A percentile compares a stretch with the other conserved stretches of the same genome.
Conservation (phyloP, 768 basidiomycete species). For the Xerocomus spinulosus region DNA sequence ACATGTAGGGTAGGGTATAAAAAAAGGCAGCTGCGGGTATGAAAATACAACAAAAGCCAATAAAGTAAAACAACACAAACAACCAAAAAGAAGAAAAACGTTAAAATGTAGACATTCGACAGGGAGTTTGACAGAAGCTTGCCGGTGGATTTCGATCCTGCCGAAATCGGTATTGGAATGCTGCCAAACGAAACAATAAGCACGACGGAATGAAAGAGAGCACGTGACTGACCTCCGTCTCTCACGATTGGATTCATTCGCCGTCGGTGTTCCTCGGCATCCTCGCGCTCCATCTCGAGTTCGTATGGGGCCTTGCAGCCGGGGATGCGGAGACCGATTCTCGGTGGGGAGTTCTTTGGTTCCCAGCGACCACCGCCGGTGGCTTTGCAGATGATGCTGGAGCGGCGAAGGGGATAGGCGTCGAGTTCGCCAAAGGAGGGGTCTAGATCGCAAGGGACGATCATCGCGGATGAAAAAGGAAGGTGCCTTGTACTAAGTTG, state of each 20-base stretch:
- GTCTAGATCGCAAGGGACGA: constrained; percentile 25
- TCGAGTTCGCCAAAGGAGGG: constrained; percentile 63
- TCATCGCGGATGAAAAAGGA: constrained; percentile 24
- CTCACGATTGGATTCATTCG: constrained; percentile 60
- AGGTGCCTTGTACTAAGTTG: constrained; percentile 24
- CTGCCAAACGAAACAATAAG: constrained; percentile 27
- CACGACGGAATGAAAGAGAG: not conserved
- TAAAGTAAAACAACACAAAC: constrained; percentile 13
- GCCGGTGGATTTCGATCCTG: constrained; percentile 44
- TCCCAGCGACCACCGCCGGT: constrained; percentile 79
- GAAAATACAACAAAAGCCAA: constrained; percentile 25
- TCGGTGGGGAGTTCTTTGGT: constrained; percentile 49
- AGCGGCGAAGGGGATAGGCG: constrained; percentile 66
- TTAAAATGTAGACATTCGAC: constrained; percentile 58
- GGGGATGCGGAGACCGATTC: constrained; percentile 48
- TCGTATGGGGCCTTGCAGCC: constrained; percentile 67
- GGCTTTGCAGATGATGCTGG: constrained; percentile 68
- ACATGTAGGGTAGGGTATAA: constrained; percentile 23
- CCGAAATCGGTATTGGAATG: constrained; percentile 64
- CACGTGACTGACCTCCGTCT: constrained; percentile 43
- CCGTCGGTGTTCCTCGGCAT: constrained; percentile 45
- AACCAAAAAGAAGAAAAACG: not conserved
- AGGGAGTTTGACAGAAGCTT: constrained; percentile 43
- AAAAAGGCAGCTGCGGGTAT: constrained; percentile 12
- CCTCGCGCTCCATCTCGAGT: constrained; percentile 64